Percentiles rank a stretch among this genome's conserved stretches.
Conservation (phyloP, 2,329 filamentous ascomycete species). For the Colletotrichum cuscutae region DNA sequence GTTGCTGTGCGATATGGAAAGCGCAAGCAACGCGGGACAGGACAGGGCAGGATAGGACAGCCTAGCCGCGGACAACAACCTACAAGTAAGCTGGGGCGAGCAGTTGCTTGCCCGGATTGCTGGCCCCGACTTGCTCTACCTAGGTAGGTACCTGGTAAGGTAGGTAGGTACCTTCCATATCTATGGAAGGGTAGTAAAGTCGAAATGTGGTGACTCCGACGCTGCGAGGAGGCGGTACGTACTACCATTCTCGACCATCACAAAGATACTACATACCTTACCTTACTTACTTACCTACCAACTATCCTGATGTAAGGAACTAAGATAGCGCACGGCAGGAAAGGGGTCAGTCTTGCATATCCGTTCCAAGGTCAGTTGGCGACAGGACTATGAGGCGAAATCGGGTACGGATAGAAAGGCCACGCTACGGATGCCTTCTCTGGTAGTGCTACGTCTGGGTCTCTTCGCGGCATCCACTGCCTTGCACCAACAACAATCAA, state of each 20-base stretch:
- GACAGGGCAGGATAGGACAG: conserved; percentile 20
- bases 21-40: conserved; percentile 24
- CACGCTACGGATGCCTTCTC: neutral
- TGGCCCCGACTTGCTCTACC: neutral
- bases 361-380: neutral
- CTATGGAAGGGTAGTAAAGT: no score
- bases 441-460: neutral
- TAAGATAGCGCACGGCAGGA: neutral
- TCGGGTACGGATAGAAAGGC: neutral
- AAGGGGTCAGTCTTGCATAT: neutral
- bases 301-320: neutral
- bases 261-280: neutral
- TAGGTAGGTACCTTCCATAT: no score
- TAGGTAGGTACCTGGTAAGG: no score
- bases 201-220: neutral
- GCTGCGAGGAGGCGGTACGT: neutral
- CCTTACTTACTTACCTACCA: neutral
- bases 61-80: neutral
- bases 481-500: conserved; percentile 10
- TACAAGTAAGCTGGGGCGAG: conserved; percentile 5
- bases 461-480: conserved; percentile 2
- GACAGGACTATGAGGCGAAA: neutral
- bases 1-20: conserved; percentile 26
- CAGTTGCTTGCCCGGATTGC: neutral
- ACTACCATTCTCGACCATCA: neutral